Base-by-base conservation (phyloP, 208 protist genomes). In the Borovskyia barvae region DNA sequence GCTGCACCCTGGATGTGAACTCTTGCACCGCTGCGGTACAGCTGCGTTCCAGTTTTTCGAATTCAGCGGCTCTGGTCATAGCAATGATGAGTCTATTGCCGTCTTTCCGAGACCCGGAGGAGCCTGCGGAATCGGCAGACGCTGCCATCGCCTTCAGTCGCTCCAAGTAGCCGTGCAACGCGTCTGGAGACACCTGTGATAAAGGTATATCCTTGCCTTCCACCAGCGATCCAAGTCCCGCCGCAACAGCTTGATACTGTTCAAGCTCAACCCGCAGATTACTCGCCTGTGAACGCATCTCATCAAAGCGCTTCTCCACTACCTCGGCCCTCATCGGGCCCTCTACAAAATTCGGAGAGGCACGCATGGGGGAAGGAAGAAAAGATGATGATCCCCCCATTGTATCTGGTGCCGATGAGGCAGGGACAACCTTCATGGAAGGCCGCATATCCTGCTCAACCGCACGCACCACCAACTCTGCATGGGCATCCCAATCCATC, bases 191-290 rank as follows among this genome's bases (percentile, higher is more conserved):
- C 32, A 57, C 62, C 36, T 29, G n/a, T 35, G 51, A 26, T 24
- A 48, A n/a, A 12, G 40, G 7, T 33, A 70, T 15, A 30, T 62
- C 48, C 15, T 22, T 62, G n/a, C 48, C 54, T n/a, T 70, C 63
- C 26, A 63, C 54, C 3, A 51, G 25, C n/a, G 63, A 20, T 7
- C 51, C 54, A 2, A 70, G 29, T 25, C 62, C 63, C 1, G 54
- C 63, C 7, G 63, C 25, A 0, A 58, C 40, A 5, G 28, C 43
- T 45, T 72, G 66, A 51, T 76, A 79, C 32, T 48, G 51, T 49
- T 79, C 66, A 45, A 79, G 47, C 40, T 82, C 66, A 22, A 65
- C 64, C 20, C 46, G 67, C 20, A 68, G 25, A n/a, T 70, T 19
- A 24, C 48, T 63, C 29, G 39, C 25, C 48, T 63, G 54, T 9